Percentiles rank a stretch among this genome's conserved stretches.
phyloP scores from a whole-genome alignment of 139 green algal species.

The Monoraphidium neglectum region DNA sequence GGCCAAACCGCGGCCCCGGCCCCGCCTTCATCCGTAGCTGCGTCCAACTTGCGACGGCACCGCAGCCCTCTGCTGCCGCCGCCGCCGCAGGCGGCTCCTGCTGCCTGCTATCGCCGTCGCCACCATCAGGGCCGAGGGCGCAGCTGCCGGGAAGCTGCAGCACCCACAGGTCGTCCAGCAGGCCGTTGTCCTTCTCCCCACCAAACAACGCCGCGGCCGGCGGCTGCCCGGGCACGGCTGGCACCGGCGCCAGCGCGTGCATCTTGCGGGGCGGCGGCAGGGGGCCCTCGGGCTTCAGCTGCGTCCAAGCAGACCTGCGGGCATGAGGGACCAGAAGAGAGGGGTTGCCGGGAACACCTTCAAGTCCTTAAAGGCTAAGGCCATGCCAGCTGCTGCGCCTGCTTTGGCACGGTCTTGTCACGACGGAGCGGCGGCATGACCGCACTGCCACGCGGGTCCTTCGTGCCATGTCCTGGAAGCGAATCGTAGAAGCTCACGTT shows the following conservation, averaged over 20 bases:
- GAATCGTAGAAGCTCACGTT: slow-evolving; percentile 47
- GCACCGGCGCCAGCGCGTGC: slow-evolving; percentile 40
- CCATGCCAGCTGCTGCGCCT: no score
- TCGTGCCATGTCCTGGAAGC: no score
- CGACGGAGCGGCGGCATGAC: no score
- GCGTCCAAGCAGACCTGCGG: slow-evolving; percentile 53
- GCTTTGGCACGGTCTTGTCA: no score
- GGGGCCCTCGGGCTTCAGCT: slow-evolving; percentile 40
- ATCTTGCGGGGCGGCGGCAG: slow-evolving; percentile 56
- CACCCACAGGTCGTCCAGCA: slow-evolving; percentile 67
- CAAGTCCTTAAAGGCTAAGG: no score
- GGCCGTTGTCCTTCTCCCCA: slow-evolving; percentile 59
- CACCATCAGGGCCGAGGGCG: background rate
- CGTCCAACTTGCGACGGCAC: slow-evolving; percentile 42
- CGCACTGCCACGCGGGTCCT: no score
- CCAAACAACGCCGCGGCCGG: slow-evolving; percentile 55
- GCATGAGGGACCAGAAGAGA: background rate
- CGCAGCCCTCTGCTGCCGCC: background rate
- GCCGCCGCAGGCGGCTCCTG: background rate
- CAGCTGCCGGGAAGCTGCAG: slow-evolving; percentile 42
- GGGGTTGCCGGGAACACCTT: background rate
- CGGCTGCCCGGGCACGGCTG: background rate
- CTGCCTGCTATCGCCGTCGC: background rate
- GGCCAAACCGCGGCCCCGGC: slow-evolving; percentile 55
- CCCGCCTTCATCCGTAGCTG: slow-evolving; percentile 48